A percentile compares a stretch with the other conserved stretches of the same genome.
These are phyloP conservation scores for Simmondsia chinensis DNA, from an alignment of 148 eudicot genomes.

Conservation along the genomic window DNA sequence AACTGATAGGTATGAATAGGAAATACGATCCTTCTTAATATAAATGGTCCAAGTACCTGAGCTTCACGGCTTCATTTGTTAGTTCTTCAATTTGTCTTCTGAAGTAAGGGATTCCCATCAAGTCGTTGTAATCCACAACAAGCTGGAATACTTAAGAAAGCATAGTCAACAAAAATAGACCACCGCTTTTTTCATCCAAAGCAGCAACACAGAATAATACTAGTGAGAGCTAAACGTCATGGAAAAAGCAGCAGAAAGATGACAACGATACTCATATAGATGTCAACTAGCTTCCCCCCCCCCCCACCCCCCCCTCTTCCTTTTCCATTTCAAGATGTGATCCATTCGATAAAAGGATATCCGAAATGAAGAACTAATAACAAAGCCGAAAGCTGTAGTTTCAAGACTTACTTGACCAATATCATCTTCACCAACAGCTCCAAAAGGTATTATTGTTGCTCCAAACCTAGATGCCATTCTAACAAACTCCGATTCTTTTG, in stretches of 20 bases:
- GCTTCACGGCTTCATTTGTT: conserved; percentile 20
- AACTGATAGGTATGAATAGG: too few relatives aligned
- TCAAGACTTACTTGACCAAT: conserved; percentile 39
- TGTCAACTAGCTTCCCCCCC: too few relatives aligned
- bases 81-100: conserved; percentile 24
- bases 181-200: too few relatives aligned
- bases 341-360: too few relatives aligned
- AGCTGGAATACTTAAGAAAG: conserved; percentile 16
- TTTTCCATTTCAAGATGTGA: too few relatives aligned
- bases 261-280: too few relatives aligned
- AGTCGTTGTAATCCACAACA: conserved; percentile 53
- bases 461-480: conserved; percentile 86
- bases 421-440: conserved; percentile 86
- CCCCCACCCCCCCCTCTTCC: too few relatives aligned
- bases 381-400: neutral
- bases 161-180: too few relatives aligned
- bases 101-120: conserved; percentile 39
- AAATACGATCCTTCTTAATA: too few relatives aligned
- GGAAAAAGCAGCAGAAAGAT: too few relatives aligned
- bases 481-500: conserved; percentile 66
- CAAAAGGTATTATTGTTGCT: conserved; percentile 79
- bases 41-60: conserved; percentile 34
- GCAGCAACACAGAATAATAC: too few relatives aligned
- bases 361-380: neutral
- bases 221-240: too few relatives aligned